phyloP scores from a whole-genome alignment of 768 basidiomycete genomes.

The Boletus sensibilis region DNA sequence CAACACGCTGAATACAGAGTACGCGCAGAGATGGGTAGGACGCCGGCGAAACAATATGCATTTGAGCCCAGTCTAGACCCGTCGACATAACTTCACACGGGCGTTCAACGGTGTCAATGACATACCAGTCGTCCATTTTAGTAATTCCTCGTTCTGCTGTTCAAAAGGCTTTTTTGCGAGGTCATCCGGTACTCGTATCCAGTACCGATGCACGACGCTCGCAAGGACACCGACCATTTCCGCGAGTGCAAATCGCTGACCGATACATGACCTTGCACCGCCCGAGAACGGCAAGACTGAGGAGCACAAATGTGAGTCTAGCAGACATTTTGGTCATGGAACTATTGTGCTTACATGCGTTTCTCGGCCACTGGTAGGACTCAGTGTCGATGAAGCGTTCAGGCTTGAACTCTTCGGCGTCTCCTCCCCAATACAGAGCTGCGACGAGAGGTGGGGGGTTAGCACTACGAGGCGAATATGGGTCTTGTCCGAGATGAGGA shows the following conservation, averaged over 20 bases:
- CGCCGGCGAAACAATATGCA: not conserved
- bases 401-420: constrained; percentile 44
- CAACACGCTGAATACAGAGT: not conserved
- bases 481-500: not conserved
- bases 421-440: constrained; percentile 53
- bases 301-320: not conserved
- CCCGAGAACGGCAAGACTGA: constrained; percentile 46
- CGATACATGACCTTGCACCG: constrained; percentile 48
- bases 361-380: constrained; percentile 50
- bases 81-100: constrained; percentile 23
- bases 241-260: constrained; percentile 46
- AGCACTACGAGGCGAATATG: not conserved
- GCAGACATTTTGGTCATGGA: not conserved
- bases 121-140: constrained; percentile 39
- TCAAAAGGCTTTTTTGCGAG: constrained; percentile 28
- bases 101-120: constrained; percentile 36
- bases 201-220: constrained; percentile 41
- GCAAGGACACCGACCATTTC: constrained; percentile 45
- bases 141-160: constrained; percentile 34
- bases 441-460: not conserved
- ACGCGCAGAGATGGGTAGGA: not conserved
- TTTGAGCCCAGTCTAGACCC: constrained; percentile 2
- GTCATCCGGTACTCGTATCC: constrained; percentile 40
- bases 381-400: constrained; percentile 51
- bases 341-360: constrained; percentile 40